Percentiles rank a stretch among this genome's conserved stretches.
phyloP scores from a whole-genome alignment of 345 rosid species.

The Salix arbutifolia region DNA sequence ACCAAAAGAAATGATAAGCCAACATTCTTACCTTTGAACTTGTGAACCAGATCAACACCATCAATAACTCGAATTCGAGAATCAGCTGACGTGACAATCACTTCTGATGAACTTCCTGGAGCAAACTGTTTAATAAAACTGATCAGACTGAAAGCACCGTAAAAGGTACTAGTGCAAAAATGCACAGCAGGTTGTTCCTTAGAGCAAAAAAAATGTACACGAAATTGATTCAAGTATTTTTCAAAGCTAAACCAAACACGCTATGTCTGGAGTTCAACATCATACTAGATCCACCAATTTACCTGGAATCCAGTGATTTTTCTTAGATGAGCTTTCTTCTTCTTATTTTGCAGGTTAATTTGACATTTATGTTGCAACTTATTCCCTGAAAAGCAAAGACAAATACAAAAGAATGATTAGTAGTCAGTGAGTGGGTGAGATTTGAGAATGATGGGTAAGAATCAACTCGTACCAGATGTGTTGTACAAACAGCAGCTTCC shows the following conservation, averaged over 20 bases:
- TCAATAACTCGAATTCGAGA: constrained; percentile 84
- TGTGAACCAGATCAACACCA: constrained; percentile 74
- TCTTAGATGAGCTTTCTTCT: constrained; percentile 84
- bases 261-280: background rate
- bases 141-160: constrained; percentile 20
- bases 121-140: constrained; percentile 62
- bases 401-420: background rate
- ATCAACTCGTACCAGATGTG: constrained; percentile 51
- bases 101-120: constrained; percentile 87
- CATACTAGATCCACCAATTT: background rate
- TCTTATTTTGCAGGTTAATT: constrained; percentile 82
- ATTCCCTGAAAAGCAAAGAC: constrained; percentile 49
- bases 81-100: constrained; percentile 92
- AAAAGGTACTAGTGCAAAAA: constrained; percentile 1
- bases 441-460: background rate
- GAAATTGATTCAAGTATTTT: background rate
- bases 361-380: constrained; percentile 67
- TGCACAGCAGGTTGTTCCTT: background rate
- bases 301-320: constrained; percentile 99
- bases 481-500: constrained; percentile 79
- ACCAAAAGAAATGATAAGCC: background rate
- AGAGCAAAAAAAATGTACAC: background rate
- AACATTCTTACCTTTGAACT: constrained; percentile 68
- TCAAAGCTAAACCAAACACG: background rate
- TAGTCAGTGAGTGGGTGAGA: background rate